These are phyloP conservation scores for Candida yuanshanica DNA, from an alignment of 805 yeast species.

Conservation along the genomic window DNA sequence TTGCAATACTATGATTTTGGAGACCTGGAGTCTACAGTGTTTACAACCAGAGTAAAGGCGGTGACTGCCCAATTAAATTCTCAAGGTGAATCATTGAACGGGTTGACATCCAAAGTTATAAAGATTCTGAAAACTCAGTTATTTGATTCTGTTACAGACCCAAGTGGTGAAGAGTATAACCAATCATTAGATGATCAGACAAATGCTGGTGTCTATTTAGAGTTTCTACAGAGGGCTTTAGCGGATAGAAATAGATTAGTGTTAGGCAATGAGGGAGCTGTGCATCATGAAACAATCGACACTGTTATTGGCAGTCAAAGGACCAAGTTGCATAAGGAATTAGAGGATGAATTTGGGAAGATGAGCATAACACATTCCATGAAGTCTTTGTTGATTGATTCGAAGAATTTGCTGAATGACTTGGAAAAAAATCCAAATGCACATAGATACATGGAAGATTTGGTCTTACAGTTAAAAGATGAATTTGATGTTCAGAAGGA, in stretches of 20 bases:
- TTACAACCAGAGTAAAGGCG: conserved; percentile 10
- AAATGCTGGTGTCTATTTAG: conserved; percentile 52
- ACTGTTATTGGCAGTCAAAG: background rate
- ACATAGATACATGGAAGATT: conserved; percentile 4
- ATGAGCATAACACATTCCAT: conserved; percentile 4
- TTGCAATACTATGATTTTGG: conserved; percentile 1
- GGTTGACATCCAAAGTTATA: conserved; percentile 42
- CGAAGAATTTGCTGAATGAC: conserved; percentile 7
- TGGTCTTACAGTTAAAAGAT: conserved; percentile 18
- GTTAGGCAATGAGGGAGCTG: background rate
- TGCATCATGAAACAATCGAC: background rate
- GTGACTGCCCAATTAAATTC: conserved; percentile 35
- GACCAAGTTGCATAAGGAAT: conserved; percentile 9
- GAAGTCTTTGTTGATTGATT: conserved; percentile 11
- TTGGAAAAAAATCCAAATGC: conserved; percentile 3
- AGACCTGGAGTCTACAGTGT: conserved; percentile 10
- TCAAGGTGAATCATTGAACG: conserved; percentile 47
- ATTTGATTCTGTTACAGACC: conserved; percentile 38
- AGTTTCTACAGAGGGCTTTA: conserved; percentile 43
- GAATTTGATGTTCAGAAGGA: conserved; percentile 29
- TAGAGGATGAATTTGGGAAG: conserved; percentile 10
- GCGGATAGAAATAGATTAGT: conserved; percentile 37
- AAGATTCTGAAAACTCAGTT: conserved; percentile 44
- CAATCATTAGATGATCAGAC: conserved; percentile 73
- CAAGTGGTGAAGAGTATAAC: conserved; percentile 60